Evolutionary conservation across 305 asterid species (phyloP).

Genomic region (Fraxinus paxiana): DNA sequence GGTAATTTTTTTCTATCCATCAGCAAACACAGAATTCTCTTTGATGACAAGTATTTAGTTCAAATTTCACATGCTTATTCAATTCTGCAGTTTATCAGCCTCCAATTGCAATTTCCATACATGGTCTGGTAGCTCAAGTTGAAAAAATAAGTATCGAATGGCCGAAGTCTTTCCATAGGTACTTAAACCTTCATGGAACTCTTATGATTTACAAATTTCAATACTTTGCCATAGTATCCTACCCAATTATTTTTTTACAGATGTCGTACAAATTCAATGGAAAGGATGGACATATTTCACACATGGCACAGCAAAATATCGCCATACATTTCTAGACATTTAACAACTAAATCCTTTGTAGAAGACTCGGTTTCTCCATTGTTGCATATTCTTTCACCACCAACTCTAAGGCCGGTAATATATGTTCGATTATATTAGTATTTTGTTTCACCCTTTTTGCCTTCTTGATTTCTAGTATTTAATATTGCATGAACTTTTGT

Average conservation of each 20-base stretch:
- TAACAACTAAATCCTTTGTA: constrained; percentile 67
- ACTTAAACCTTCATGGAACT: constrained; percentile 17
- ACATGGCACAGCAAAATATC: constrained; percentile 71
- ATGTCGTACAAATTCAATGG: constrained; percentile 55
- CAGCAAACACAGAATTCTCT: constrained; percentile 19
- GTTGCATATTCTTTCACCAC: constrained; percentile 82
- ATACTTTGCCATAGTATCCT: constrained; percentile 6
- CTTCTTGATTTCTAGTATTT: constrained; percentile 10
- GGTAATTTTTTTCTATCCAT: constrained; percentile 45
- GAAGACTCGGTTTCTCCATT: constrained; percentile 77
- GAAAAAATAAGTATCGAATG: constrained; percentile 79
- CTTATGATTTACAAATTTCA: constrained; percentile 13
- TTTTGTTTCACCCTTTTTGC: constrained; percentile 17
- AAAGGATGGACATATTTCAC: constrained; percentile 69
- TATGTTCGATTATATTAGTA: constrained; percentile 13
- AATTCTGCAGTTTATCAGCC: constrained; percentile 78
- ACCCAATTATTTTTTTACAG: constrained; percentile 38
- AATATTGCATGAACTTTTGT: neutral
- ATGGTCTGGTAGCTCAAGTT: constrained; percentile 66
- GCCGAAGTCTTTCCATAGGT: constrained; percentile 96
- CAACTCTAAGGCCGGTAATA: constrained; percentile 83
- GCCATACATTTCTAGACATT: constrained; percentile 84
- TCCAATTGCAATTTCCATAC: constrained; percentile 66
- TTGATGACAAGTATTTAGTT: constrained; percentile 19
- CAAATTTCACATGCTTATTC: constrained; percentile 23